Percentiles rank a stretch among this genome's conserved stretches.
Evolutionary conservation across 176 grass and related monocot genomes (phyloP).

Genomic region (Guadua angustifolia): DNA sequence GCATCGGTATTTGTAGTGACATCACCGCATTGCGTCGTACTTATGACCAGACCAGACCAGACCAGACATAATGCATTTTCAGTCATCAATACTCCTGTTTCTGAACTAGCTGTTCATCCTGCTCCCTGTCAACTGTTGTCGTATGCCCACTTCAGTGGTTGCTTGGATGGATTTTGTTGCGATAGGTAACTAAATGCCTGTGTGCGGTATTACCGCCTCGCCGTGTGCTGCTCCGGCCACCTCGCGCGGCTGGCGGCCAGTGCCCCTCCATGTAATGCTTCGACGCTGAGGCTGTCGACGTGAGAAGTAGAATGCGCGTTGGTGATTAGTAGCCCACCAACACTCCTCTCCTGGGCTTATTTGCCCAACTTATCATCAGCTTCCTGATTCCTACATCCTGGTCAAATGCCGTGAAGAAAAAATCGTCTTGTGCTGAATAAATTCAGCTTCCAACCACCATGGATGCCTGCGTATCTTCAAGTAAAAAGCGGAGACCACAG

Average conservation of each 20-base stretch:
- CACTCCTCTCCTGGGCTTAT: too few species aligned
- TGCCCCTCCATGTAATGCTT: too few species aligned
- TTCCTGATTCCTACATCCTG: constrained; percentile 33
- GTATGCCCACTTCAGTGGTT: background rate
- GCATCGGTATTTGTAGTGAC: background rate
- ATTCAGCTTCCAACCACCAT: constrained; percentile 42
- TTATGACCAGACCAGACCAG: background rate
- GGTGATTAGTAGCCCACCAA: too few species aligned
- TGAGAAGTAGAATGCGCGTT: too few species aligned
- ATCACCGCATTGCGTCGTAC: background rate
- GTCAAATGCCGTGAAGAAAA: constrained; percentile 30
- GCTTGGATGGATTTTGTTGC: background rate
- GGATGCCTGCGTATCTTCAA: constrained; percentile 71
- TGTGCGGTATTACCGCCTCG: too few species aligned
- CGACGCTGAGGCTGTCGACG: too few species aligned
- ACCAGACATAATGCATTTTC: background rate
- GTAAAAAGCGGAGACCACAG: constrained; percentile 46
- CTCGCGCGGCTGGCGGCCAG: too few species aligned
- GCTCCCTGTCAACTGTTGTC: background rate
- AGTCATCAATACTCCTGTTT: background rate
- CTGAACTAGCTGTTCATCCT: background rate
- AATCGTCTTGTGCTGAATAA: constrained; percentile 32
- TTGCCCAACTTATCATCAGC: too few species aligned
- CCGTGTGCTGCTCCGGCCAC: too few species aligned
- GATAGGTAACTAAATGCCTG: background rate